Evolutionary conservation across 495 filamentous ascomycete genomes (phyloP), one percentile per base, ranked within the genome.

Genomic region (Viridothelium virens): DNA sequence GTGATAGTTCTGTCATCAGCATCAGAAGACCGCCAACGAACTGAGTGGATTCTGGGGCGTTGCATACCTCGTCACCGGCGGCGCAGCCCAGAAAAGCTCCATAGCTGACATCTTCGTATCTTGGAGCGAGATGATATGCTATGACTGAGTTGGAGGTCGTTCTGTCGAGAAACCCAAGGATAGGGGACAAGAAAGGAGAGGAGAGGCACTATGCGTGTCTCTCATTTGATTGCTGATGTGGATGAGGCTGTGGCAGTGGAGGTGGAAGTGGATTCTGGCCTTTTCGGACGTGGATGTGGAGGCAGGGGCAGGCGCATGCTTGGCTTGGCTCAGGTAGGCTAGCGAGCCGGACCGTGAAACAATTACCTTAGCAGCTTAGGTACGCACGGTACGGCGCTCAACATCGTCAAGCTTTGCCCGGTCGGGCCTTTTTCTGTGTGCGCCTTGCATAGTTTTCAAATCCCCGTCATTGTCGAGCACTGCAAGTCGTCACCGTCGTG

Each of bases 51-150:
- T 14, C 37, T 62, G 46, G 64, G 18, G 64, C 37, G 34, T 64
- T 63, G 71, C 75, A 70, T 82, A 91, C 88, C 88, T 84, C 53
- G 87, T 77, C 65, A 92, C 82, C 61, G 87, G 87, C 75, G 89
- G 89, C 67, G 85, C 81, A 63, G 79, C 76, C 88, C 87, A 89
- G 72, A 88, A 91, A 64, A 79, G 79, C 74, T 90, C 87, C 83
- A 88, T 79, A n/a, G 68, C 70, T 36, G 70, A 71, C 70, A 71
- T 71, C 18, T 59, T 59, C 25, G 36, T 7, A 33, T 7, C 41
- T 7, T 44, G 41, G 14, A 44, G 18, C 14, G 63, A 65, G 31
- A 11, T 10, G 25, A 25, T 25, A 25, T 25, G 25, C 25, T 25
- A 25, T 25, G 25, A 25, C 25, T 25, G 25, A 25, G 25, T 0